Evolutionary conservation across 441 rosid species (phyloP), one percentile per base, ranked within the genome.

Genomic region (Populus hybrid): DNA sequence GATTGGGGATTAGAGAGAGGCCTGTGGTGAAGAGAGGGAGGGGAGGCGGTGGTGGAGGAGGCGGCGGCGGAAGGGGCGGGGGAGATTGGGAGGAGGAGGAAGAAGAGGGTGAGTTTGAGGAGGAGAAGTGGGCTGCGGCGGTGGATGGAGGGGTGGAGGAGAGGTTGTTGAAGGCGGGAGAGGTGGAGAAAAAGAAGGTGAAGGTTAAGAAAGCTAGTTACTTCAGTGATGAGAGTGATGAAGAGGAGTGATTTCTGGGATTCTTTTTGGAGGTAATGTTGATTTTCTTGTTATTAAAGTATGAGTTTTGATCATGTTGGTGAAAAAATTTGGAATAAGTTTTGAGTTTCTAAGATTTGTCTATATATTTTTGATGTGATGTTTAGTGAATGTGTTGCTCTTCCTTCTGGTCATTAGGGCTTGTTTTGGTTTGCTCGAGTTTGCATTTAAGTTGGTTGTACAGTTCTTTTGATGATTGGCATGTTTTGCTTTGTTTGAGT

Each of bases 181-280:
- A 69, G 69, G 83, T 57, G 77, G 87, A 73, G 79, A 78, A 38
- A 78, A 79, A 78, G 84, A 86, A 75, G 85, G 87, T 81, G 85
- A 84, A 76, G 81, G 79, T 46, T 68, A 92, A 89, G 86, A 90
- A 85, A 85, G 88, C 86, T 4, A 86, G 93, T 71, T 95, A 93
- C 78, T 95, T 95, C 72, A 95, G 99, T 79, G 99, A 95, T 84
- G 96, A 92, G 84, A 95, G 99, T 84, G 98, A 84, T 63, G 97
- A 95, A 67, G 99, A 92, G 28, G 95, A 91, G 6, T 93, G 84
- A 89, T 70, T 73, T 80, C 32, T 38, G 20, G 65, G 34, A 30
- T 3, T 53, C 67, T n/a, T 6, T 1, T 30, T 3, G 57, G 1
- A 50, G 76, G 72, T 78, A 34, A 66, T 28, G 18, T 23, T 26